Evolutionary conservation across 257 asterid species (phyloP).

Genomic region (Fraxinus americana): DNA sequence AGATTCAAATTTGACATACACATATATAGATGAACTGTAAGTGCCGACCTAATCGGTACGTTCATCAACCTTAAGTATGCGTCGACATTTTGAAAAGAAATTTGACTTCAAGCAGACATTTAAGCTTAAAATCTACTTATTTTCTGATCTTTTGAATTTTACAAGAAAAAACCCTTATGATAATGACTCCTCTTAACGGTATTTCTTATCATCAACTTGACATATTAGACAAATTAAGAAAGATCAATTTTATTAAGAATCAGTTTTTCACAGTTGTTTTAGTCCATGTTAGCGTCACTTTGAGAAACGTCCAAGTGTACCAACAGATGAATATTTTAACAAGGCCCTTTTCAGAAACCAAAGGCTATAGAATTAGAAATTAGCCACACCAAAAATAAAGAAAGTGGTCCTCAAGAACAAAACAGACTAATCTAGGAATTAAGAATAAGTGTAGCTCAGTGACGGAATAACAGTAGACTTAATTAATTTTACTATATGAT

Average conservation of each 20-base stretch:
- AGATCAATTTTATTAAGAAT: background rate
- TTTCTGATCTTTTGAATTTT: background rate
- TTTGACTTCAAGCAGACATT: background rate
- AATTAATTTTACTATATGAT: slow-evolving; percentile 23
- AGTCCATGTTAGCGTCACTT: too few relatives aligned
- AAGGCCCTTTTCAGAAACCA: background rate
- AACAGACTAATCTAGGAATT: slow-evolving; percentile 8
- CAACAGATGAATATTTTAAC: too few relatives aligned
- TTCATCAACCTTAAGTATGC: too few relatives aligned
- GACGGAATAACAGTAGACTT: slow-evolving; percentile 26
- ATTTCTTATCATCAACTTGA: background rate
- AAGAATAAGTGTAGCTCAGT: slow-evolving; percentile 16
- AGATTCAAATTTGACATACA: background rate
- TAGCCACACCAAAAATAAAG: background rate
- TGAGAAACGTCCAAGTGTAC: too few relatives aligned
- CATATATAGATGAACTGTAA: background rate
- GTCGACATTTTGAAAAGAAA: background rate
- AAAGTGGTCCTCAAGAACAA: slow-evolving; percentile 33
- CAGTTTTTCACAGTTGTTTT: too few relatives aligned
- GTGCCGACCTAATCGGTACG: too few relatives aligned
- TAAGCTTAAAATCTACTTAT: background rate
- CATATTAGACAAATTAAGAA: too few relatives aligned
- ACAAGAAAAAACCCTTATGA: background rate
- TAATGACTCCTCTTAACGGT: background rate
- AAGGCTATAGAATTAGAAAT: background rate